Percentiles rank a stretch among this genome's conserved stretches.
Evolutionary conservation across 2,329 filamentous ascomycete species (phyloP).

Genomic region (Pseudocercospora pini-densiflorae): DNA sequence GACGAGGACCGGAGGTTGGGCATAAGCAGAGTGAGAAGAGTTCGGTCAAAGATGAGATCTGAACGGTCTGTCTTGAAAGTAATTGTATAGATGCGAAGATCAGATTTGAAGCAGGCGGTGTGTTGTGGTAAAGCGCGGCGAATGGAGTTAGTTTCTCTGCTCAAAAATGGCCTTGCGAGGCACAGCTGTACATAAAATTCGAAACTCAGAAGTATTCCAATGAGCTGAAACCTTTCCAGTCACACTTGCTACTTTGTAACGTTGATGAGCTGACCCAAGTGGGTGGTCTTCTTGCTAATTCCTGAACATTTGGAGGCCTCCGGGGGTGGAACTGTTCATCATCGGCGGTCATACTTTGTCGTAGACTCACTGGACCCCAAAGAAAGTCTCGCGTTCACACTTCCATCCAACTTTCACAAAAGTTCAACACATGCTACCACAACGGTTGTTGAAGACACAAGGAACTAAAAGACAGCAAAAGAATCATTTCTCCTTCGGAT

Average conservation of each 20-base stretch:
- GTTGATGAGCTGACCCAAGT: no score
- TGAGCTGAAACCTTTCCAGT: neutral
- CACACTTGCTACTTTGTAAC: neutral
- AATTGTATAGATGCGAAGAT: neutral
- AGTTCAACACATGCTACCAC: no score
- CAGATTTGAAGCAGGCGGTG: neutral
- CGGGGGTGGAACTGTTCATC: no score
- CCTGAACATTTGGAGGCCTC: no score
- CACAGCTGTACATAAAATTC: neutral
- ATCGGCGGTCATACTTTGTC: no score
- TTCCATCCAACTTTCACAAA: no score
- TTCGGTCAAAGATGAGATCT: neutral
- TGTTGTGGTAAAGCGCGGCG: neutral
- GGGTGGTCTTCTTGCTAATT: no score
- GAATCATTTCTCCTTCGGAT: no score
- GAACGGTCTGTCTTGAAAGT: neutral
- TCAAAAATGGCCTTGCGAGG: neutral
- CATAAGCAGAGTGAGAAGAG: slow-evolving; percentile 30
- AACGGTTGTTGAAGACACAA: no score
- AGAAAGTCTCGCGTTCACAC: no score
- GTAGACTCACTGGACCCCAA: no score
- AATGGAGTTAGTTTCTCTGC: slow-evolving; percentile 13
- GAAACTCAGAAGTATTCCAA: neutral
- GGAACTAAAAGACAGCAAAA: no score
- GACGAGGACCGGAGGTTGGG: slow-evolving; percentile 36